A percentile compares a stretch with the other conserved stretches of the same genome.
Evolutionary conservation across 441 rosid species (phyloP).

Genomic region (Eruca vesicaria): DNA sequence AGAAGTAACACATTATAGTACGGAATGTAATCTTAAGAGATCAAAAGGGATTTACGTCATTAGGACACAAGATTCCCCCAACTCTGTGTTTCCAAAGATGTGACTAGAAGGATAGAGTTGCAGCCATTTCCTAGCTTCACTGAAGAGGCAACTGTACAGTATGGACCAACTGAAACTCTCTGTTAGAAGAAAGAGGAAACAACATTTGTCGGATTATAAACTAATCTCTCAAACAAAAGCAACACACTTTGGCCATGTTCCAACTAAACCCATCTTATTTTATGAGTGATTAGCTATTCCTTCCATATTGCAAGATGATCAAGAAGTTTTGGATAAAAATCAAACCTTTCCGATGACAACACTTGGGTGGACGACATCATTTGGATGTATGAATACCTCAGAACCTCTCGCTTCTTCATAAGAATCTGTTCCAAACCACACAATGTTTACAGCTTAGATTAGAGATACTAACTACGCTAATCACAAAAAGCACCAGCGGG

Average conservation of each 20-base stretch:
- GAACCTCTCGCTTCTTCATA: constrained; percentile 32
- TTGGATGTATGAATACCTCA: constrained; percentile 61
- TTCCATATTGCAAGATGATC: not conserved
- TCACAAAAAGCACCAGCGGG: not conserved
- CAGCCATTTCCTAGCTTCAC: constrained; percentile 78
- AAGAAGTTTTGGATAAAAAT: not conserved
- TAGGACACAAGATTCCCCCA: constrained; percentile 72
- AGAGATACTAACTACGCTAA: no score
- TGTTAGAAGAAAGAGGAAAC: constrained; percentile 21
- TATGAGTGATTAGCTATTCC: not conserved
- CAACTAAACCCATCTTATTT: not conserved
- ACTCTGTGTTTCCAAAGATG: constrained; percentile 69
- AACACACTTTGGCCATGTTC: not conserved
- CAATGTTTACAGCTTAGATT: not conserved
- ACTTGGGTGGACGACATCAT: constrained; percentile 70
- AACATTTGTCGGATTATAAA: not conserved
- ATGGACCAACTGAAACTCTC: constrained; percentile 86
- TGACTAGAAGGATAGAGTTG: constrained; percentile 75
- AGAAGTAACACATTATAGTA: not conserved
- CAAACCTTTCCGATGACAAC: constrained; percentile 74
- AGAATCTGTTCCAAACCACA: constrained; percentile 36
- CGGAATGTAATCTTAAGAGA: not conserved
- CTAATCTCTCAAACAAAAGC: not conserved
- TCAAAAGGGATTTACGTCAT: constrained; percentile 61
- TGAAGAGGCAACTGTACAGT: constrained; percentile 74